These are phyloP conservation scores for Rubia balearica DNA, from an alignment of 305 asterid genomes.

Conservation along the genomic window DNA sequence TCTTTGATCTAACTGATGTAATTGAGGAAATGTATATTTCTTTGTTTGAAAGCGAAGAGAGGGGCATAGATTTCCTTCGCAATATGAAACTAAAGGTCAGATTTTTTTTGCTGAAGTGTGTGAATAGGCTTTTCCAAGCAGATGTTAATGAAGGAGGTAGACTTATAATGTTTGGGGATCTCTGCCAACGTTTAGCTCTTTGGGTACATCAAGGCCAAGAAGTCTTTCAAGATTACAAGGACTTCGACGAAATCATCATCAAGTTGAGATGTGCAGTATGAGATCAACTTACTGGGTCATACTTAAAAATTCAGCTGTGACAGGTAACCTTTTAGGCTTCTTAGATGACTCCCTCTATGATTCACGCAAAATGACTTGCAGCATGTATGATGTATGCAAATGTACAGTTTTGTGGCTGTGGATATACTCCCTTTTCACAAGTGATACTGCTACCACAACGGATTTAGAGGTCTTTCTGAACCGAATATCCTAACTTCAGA, in stretches of 20 bases:
- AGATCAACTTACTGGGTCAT: constrained; percentile 7
- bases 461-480: not conserved
- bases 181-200: constrained; percentile 34
- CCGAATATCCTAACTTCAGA: not conserved
- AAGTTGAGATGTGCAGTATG: constrained; percentile 31
- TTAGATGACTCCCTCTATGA: not conserved
- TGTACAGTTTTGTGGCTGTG: not conserved
- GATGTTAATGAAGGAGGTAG: constrained; percentile 24
- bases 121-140: constrained; percentile 41
- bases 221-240: constrained; percentile 35
- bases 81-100: constrained; percentile 45
- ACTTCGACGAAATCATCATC: constrained; percentile 34
- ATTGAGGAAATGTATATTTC: constrained; percentile 37
- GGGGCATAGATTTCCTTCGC: constrained; percentile 32
- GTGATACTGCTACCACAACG: not conserved
- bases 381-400: not conserved
- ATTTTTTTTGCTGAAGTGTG: constrained; percentile 49
- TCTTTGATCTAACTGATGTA: constrained; percentile 49
- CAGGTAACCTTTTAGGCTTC: not conserved
- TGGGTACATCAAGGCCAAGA: constrained; percentile 57
- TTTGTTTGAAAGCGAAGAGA: constrained; percentile 55
- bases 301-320: not conserved
- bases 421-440: not conserved
- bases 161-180: constrained; percentile 39
- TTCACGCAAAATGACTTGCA: too few relatives aligned